A percentile compares a stretch with the other conserved stretches of the same genome.
These are phyloP conservation scores for Styphnolobium japonicum DNA, from an alignment of 306 rosid species.

Conservation along the genomic window DNA sequence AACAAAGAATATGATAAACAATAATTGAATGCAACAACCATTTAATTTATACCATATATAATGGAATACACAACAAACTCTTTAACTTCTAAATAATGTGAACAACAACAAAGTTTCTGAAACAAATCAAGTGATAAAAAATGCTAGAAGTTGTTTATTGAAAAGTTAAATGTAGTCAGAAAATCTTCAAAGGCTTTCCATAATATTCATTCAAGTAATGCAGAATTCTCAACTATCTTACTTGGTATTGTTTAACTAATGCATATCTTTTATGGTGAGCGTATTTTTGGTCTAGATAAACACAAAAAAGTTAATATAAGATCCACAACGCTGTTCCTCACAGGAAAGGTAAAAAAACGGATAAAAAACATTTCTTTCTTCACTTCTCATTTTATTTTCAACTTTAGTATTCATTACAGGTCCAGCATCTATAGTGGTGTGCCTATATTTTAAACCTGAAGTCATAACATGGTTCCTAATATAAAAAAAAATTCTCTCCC, in stretches of 20 bases:
- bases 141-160: neutral
- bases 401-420: neutral
- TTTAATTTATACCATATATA: neutral
- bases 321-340: neutral
- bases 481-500: neutral
- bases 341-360: neutral
- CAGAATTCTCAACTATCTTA: neutral
- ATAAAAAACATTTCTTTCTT: no score
- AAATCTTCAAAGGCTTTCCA: neutral
- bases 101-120: neutral
- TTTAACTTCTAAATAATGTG: neutral
- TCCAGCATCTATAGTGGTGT: neutral
- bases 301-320: neutral
- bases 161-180: neutral
- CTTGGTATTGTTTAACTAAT: neutral
- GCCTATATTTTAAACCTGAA: neutral
- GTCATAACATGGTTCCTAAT: neutral
- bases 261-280: neutral
- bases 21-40: neutral
- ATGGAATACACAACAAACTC: neutral
- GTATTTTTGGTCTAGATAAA: neutral
- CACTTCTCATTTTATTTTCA: no score
- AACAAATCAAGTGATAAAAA: conserved; percentile 5
- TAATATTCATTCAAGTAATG: neutral
- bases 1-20: neutral